Evolutionary conservation across 176 grass and related monocot genomes (phyloP), one percentile per base, ranked within the genome.

Genomic region (Carex scoparia): DNA sequence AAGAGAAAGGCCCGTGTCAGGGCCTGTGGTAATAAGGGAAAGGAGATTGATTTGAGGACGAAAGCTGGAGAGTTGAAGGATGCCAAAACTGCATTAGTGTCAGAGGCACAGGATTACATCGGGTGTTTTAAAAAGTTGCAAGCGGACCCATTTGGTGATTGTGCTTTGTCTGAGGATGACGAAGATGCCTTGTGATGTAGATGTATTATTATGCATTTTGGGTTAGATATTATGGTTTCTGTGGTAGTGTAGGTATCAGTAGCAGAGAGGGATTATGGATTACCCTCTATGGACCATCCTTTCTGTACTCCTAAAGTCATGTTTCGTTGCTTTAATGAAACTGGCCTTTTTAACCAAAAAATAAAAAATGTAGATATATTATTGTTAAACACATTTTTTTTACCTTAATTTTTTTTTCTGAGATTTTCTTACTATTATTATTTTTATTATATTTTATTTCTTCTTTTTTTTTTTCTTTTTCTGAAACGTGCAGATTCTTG

Each of bases 91-190:
- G 87, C 91, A 85, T 89, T 94, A 32, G 87, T 91, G 13, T 89
- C 92, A 84, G 92, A 98, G 88, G 95, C 92, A 30, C 85, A 73
- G 28, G 89, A 89, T 32, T 90, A 81, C 30, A 94, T 98, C 27
- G 62, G 80, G 31, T 81, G 85, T 62, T 98, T 86, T 83, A 94
- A 93, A 60, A 78, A 87, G 79, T 49, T 91, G 64, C 91, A 94
- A 87, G 74, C 88, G 10, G 87, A 93, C 63, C 81, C 89, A 7
- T 79, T 88, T 89, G 89, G 73, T 0, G 79, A 94, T 18, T 42
- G 84, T 82, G 8, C 81, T 37, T 80, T 88, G 30, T 84, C 88
- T 38, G 84, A 89, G 79, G 88, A 74, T 79, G 82, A 40, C 5
- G 66, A 71, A 9, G 38, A 72, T 23, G 23, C 23, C 23, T 23